Conservation (phyloP, 257 asterid species). For the Ligustrum vulgare region DNA sequence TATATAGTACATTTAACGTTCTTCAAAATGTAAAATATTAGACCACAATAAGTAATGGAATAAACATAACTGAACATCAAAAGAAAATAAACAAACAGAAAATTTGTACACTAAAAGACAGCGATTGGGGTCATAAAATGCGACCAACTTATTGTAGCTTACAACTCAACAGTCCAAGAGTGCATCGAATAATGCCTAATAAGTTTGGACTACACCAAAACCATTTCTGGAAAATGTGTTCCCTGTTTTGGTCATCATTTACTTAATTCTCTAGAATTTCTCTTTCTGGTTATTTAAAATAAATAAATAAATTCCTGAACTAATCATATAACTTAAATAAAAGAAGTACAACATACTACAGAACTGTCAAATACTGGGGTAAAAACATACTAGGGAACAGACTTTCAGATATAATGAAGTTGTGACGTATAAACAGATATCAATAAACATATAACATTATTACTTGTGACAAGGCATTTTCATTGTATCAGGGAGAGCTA, state of each 20-base stretch:
- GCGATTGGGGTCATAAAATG: neutral
- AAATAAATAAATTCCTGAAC: neutral
- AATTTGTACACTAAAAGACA: neutral
- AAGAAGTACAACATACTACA: neutral
- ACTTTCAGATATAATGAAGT: neutral
- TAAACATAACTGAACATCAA: neutral
- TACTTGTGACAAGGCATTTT: constrained; percentile 8
- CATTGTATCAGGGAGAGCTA: neutral
- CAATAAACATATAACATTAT: constrained; percentile 10
- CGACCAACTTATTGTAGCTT: neutral
- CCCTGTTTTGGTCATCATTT: neutral
- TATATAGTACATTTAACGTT: neutral
- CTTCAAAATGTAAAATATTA: neutral
- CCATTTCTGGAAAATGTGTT: neutral
- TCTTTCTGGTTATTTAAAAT: neutral
- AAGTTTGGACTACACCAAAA: neutral
- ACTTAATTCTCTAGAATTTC: neutral
- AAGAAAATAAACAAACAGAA: neutral
- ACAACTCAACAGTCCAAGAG: neutral
- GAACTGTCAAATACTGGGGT: neutral
- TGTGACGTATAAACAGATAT: neutral
- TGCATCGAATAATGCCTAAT: neutral
- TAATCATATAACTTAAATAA: constrained; percentile 1
- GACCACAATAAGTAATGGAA: neutral
- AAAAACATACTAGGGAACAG: neutral